These are phyloP conservation scores for Oryza meyeriana DNA, from an alignment of 176 grass and related monocot genomes.

Conservation along the genomic window DNA sequence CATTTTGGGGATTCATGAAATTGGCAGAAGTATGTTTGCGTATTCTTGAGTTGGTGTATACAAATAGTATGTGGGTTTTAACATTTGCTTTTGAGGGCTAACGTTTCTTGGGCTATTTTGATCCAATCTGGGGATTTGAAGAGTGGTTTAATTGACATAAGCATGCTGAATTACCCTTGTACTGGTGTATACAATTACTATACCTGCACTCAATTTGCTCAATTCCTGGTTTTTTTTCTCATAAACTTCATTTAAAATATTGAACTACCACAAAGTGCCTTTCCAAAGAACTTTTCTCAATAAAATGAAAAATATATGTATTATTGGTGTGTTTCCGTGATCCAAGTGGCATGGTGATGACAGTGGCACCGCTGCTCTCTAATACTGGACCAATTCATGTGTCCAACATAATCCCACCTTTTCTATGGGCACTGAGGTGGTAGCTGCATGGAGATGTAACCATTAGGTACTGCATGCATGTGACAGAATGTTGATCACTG, in stretches of 20 bases:
- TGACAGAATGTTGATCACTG: background rate
- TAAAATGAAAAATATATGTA: background rate
- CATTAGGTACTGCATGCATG: background rate
- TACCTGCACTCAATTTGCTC: background rate
- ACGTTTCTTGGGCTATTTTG: too few species aligned
- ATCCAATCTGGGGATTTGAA: too few species aligned
- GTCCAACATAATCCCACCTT: too few species aligned
- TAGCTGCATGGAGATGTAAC: background rate
- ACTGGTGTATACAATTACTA: background rate
- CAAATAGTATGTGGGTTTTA: background rate
- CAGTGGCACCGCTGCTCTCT: background rate
- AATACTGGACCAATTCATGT: background rate
- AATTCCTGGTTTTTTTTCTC: too few species aligned
- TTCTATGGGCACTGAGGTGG: background rate
- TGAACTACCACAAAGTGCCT: background rate
- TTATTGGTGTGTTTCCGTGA: background rate
- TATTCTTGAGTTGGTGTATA: background rate
- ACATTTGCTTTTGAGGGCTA: too few species aligned
- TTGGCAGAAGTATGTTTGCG: background rate
- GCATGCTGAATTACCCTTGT: too few species aligned
- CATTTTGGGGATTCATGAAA: background rate
- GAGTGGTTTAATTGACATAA: too few species aligned
- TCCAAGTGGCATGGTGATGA: background rate
- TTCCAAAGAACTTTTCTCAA: background rate
- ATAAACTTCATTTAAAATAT: background rate